These are phyloP conservation scores for Solanum neorickii DNA, from an alignment of 257 asterid genomes.

Conservation along the genomic window DNA sequence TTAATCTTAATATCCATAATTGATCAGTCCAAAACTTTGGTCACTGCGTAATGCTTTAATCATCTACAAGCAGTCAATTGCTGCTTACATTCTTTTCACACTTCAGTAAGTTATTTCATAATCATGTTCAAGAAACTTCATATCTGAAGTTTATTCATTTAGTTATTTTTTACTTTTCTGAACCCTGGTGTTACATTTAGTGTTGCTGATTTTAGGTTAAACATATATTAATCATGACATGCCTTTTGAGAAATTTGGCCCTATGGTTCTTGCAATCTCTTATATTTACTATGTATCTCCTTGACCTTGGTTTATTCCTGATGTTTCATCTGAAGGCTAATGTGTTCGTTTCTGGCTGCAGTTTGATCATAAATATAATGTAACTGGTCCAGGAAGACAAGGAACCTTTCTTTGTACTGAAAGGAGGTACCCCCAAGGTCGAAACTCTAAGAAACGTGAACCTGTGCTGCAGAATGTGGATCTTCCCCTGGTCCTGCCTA, in stretches of 20 bases:
- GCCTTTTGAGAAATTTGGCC: not conserved
- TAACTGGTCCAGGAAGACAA: slow-evolving; percentile 20
- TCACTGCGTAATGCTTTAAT: not conserved
- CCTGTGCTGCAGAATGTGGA: slow-evolving; percentile 55
- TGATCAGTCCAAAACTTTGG: not conserved
- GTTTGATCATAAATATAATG: slow-evolving; percentile 18
- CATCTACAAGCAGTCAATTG: not conserved
- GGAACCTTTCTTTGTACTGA: slow-evolving; percentile 21
- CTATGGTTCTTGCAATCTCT: not conserved
- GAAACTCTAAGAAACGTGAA: slow-evolving; percentile 29
- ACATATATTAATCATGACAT: not conserved
- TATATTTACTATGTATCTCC: not conserved
- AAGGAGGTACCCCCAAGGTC: slow-evolving; percentile 21
- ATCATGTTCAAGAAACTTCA: not conserved
- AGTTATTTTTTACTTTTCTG: not conserved
- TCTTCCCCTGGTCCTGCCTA: slow-evolving; percentile 61
- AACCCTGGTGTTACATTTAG: not conserved
- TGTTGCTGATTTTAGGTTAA: not conserved
- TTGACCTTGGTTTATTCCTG: not conserved
- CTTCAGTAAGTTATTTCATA: not conserved
- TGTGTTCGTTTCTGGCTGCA: slow-evolving; percentile 28
- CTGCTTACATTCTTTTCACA: not conserved
- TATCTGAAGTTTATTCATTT: not conserved
- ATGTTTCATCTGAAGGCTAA: slow-evolving; percentile 4
- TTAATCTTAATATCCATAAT: not conserved